Percentiles rank a stretch among this genome's conserved stretches.
Evolutionary conservation across 441 rosid genomes (phyloP).

Genomic region (Pelargonium myrrhifolium): DNA sequence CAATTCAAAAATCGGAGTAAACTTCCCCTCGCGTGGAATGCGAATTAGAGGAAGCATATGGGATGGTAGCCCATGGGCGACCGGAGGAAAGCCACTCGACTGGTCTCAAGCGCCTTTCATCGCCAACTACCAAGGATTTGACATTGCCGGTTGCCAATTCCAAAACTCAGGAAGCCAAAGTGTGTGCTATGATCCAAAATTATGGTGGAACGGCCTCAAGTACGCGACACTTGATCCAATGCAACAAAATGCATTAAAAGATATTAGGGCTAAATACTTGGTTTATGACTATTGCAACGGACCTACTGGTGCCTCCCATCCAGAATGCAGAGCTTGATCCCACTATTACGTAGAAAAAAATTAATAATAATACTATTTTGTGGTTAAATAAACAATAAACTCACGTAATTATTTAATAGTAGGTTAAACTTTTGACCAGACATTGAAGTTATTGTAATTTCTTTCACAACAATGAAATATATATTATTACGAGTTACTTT

Average conservation of each 20-base stretch:
- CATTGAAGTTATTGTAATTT: too few relatives aligned
- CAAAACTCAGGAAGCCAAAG: not conserved
- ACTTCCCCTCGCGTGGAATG: not conserved
- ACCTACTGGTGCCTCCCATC: too few relatives aligned
- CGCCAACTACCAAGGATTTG: not conserved
- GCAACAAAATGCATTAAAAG: not conserved
- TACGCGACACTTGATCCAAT: not conserved
- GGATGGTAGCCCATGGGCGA: not conserved
- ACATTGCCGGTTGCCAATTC: not conserved
- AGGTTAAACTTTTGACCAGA: too few relatives aligned
- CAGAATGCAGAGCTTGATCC: too few relatives aligned
- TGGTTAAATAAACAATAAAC: too few relatives aligned
- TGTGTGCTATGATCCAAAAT: not conserved
- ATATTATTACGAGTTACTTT: too few relatives aligned
- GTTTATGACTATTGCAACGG: not conserved
- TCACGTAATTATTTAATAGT: too few relatives aligned
- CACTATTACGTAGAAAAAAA: too few relatives aligned
- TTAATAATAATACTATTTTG: too few relatives aligned
- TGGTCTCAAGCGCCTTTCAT: not conserved
- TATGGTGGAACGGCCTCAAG: not conserved
- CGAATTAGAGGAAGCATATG: not conserved
- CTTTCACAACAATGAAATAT: too few relatives aligned
- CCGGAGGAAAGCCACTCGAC: not conserved
- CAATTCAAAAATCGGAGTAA: not conserved
- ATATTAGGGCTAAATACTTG: not conserved